Evolutionary conservation across 2,329 filamentous ascomycete genomes (phyloP).

Genomic region (Penicillium sp.): DNA sequence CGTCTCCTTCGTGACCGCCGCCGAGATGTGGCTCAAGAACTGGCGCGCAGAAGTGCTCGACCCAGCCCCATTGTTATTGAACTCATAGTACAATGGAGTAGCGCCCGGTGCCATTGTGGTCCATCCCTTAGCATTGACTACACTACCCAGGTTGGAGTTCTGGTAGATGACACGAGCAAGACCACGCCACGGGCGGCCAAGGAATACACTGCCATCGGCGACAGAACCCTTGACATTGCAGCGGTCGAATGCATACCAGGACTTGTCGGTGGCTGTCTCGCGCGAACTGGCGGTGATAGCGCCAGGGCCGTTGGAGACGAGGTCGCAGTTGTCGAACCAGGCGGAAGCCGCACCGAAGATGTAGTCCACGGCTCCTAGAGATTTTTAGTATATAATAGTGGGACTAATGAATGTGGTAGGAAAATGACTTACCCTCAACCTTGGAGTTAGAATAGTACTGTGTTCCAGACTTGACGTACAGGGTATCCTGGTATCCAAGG

Average conservation of each 20-base stretch:
- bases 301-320: conserved; percentile 34
- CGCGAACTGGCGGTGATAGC: conserved; percentile 36
- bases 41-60: conserved; percentile 20
- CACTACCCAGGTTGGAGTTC: conserved; percentile 28
- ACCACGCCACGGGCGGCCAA: conserved; percentile 37
- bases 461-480: conserved; percentile 35
- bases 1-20: conserved; percentile 28
- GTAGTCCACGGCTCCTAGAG: conserved; percentile 35
- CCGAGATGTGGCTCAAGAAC: conserved; percentile 26
- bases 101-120: conserved; percentile 33
- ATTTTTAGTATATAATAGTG: neutral
- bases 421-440: conserved; percentile 28
- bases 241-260: conserved; percentile 36
- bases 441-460: conserved; percentile 38
- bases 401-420: neutral
- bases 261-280: conserved; percentile 21
- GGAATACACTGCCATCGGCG: conserved; percentile 29
- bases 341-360: conserved; percentile 37
- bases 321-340: conserved; percentile 34
- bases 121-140: conserved; percentile 37
- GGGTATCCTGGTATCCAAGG: conserved; percentile 38
- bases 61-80: conserved; percentile 29
- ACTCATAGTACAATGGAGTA: conserved; percentile 35
- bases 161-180: conserved; percentile 39
- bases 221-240: conserved; percentile 26